These are phyloP conservation scores for Agastache rugosa DNA, from an alignment of 257 asterid species.

Conservation along the genomic window DNA sequence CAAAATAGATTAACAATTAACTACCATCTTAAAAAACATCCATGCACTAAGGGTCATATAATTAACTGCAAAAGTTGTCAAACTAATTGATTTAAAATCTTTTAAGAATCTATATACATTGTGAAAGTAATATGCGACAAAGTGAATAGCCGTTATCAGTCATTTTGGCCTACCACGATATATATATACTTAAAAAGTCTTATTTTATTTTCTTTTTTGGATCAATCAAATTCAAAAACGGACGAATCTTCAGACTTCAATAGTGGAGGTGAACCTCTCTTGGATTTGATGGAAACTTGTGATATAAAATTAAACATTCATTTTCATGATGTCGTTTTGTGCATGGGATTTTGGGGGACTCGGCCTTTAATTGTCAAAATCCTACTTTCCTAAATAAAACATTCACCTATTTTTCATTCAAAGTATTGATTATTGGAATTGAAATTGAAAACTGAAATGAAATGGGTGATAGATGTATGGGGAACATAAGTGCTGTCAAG, in stretches of 20 bases:
- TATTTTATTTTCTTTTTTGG: background rate
- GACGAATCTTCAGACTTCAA: conserved; percentile 34
- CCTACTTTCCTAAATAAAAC: background rate
- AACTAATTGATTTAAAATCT: conserved; percentile 29
- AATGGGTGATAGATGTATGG: conserved; percentile 24
- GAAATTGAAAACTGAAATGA: conserved; percentile 5
- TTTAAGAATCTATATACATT: conserved; percentile 25
- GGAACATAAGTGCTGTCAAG: conserved; percentile 27
- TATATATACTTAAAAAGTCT: background rate
- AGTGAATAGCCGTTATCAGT: conserved; percentile 12
- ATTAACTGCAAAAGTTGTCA: conserved; percentile 12
- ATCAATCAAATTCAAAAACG: conserved; percentile 11
- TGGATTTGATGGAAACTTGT: conserved; percentile 17
- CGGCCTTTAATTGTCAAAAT: background rate
- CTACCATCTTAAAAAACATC: background rate
- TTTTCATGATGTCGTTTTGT: conserved; percentile 26
- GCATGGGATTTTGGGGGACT: conserved; percentile 5
- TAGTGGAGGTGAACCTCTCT: conserved; percentile 28
- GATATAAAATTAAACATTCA: conserved; percentile 4
- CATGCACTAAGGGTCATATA: background rate
- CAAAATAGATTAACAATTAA: no score
- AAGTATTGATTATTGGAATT: conserved; percentile 15
- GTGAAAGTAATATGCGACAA: conserved; percentile 3
- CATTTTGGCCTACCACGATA: conserved; percentile 31
- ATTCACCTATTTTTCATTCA: background rate